Evolutionary conservation across 2,329 filamentous ascomycete species (phyloP).

Genomic region (Xylariaceae sp.): DNA sequence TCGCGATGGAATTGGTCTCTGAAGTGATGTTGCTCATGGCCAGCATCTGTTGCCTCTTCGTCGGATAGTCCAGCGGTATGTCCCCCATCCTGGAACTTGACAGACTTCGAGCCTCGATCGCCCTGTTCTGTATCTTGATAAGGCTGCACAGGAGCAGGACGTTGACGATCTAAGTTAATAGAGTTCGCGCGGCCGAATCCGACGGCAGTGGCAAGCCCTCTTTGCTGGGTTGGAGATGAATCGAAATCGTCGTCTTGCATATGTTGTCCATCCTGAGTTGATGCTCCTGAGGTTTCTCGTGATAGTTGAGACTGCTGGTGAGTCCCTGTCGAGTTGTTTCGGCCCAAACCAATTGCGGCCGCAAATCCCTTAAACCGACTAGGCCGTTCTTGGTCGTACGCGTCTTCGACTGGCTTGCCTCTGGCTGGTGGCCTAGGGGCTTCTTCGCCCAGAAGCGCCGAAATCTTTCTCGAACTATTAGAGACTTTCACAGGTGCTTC

Average conservation of each 20-base stretch:
- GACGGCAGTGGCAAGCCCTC: constrained; percentile 6
- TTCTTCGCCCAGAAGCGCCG: constrained; percentile 16
- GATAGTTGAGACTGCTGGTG: constrained; percentile 14
- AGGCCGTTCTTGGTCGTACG: constrained; percentile 20
- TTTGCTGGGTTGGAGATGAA: constrained; percentile 7
- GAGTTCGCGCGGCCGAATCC: constrained; percentile 16
- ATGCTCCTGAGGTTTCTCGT: constrained; percentile 12
- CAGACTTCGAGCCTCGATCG: constrained; percentile 24
- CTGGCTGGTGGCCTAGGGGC: constrained; percentile 22
- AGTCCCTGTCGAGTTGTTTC: constrained; percentile 20
- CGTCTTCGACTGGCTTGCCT: constrained; percentile 20
- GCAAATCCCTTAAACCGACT: constrained; percentile 21
- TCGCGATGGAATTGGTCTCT: constrained; percentile 27
- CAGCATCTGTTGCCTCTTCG: constrained; percentile 22
- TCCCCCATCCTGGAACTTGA: constrained; percentile 29
- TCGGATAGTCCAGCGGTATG: constrained; percentile 17
- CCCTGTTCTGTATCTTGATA: constrained; percentile 10
- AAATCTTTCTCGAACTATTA: constrained; percentile 9
- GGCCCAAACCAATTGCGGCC: constrained; percentile 21
- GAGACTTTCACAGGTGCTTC: no score
- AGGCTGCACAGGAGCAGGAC: constrained; percentile 3
- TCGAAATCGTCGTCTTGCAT: constrained; percentile 12
- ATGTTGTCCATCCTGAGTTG: constrained; percentile 14
- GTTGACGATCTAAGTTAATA: constrained; percentile 11
- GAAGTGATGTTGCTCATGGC: constrained; percentile 21